Conservation (phyloP, 2,329 filamentous ascomycete genomes). For the Neonectria magnoliae region DNA sequence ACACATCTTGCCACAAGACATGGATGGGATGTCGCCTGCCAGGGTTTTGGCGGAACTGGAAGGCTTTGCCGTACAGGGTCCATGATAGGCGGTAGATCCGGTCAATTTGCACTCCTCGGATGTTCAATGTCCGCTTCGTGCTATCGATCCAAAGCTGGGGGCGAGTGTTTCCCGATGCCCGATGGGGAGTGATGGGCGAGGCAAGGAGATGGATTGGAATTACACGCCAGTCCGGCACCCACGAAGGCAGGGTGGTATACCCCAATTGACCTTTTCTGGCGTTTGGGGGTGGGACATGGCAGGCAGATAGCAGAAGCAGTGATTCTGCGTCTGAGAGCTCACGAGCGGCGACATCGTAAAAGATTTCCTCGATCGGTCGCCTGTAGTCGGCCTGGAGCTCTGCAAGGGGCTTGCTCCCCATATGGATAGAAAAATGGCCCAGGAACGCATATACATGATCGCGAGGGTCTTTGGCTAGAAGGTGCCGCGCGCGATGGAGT, state of each 20-base stretch:
- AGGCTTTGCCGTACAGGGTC: constrained; percentile 45
- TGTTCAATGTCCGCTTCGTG: constrained; percentile 35
- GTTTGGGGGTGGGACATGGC: constrained; percentile 34
- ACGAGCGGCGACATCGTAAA: constrained; percentile 46
- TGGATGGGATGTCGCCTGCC: constrained; percentile 40
- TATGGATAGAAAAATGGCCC: constrained; percentile 47
- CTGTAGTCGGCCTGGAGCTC: constrained; percentile 44
- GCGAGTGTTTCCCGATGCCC: constrained; percentile 40
- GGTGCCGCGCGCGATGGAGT: constrained; percentile 48
- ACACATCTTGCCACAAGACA: constrained; percentile 44
- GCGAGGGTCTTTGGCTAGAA: constrained; percentile 46
- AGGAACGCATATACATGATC: constrained; percentile 51
- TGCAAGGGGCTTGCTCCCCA: constrained; percentile 35
- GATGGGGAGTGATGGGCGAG: constrained; percentile 45
- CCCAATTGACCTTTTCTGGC: constrained; percentile 19
- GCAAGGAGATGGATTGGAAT: constrained; percentile 47
- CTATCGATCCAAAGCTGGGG: constrained; percentile 44
- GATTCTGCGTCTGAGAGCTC: constrained; percentile 42
- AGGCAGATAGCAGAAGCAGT: constrained; percentile 46
- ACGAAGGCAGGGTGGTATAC: constrained; percentile 43
- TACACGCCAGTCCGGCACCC: constrained; percentile 52
- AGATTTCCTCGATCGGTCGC: constrained; percentile 45
- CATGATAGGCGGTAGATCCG: constrained; percentile 37
- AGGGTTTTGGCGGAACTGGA: constrained; percentile 39
- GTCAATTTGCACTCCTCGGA: constrained; percentile 45